Conservation (phyloP, 1,139 yeast species). For the Nadsonia commutata region DNA sequence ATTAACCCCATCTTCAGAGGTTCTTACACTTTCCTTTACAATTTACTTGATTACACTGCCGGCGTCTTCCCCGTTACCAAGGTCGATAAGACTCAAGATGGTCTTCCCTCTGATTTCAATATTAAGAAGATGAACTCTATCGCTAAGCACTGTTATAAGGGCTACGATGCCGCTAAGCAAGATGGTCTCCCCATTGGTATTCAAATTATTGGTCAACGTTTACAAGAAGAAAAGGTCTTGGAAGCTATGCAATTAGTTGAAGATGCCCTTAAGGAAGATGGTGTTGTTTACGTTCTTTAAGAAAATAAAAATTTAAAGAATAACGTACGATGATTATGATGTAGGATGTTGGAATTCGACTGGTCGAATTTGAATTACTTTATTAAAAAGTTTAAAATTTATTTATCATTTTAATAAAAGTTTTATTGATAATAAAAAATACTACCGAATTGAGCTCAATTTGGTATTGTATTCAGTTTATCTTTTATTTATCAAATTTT, state of each 20-base stretch:
- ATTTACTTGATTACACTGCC: slow-evolving; percentile 42
- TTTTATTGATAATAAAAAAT: too few relatives aligned
- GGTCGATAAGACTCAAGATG: slow-evolving; percentile 35
- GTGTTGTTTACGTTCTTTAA: slow-evolving; percentile 19
- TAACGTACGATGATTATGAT: too few relatives aligned
- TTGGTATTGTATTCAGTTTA: too few relatives aligned
- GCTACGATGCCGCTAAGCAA: slow-evolving; percentile 41
- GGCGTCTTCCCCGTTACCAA: slow-evolving; percentile 46
- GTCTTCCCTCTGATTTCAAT: slow-evolving; percentile 20
- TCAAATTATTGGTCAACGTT: slow-evolving; percentile 44
- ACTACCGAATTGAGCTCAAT: too few relatives aligned
- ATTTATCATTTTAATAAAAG: too few relatives aligned
- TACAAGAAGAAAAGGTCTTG: slow-evolving; percentile 48
- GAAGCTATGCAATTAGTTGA: slow-evolving; percentile 27
- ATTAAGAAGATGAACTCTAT: slow-evolving; percentile 23
- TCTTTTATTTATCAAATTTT: too few relatives aligned
- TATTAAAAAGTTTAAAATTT: too few relatives aligned
- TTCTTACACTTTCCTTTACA: slow-evolving; percentile 45
- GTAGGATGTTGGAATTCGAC: too few relatives aligned
- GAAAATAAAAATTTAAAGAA: too few relatives aligned
- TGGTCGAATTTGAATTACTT: too few relatives aligned
- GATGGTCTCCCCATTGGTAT: slow-evolving; percentile 55
- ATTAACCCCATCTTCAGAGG: slow-evolving; percentile 25
- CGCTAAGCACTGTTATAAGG: slow-evolving; percentile 27
- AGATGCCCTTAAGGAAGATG: slow-evolving; percentile 20